Evolutionary conservation across 495 filamentous ascomycete species (phyloP).

Genomic region (Parachaetomium inaequale): DNA sequence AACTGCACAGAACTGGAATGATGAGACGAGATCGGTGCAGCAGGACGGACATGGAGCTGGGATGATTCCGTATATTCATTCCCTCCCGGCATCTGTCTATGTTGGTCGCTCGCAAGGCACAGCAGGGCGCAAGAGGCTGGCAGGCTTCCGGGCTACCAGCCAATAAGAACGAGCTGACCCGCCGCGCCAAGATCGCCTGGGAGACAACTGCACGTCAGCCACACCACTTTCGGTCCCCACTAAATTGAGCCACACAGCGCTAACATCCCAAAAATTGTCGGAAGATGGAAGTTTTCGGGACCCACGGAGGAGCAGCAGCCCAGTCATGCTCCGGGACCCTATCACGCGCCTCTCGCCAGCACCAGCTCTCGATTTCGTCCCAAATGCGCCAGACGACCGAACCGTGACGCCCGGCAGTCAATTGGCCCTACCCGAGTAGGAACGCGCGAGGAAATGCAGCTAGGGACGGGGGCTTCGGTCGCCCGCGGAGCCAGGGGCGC

Average conservation of each 20-base stretch:
- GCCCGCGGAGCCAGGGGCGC: constrained; percentile 32
- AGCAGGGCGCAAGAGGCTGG: too few species aligned
- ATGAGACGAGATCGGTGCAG: background rate
- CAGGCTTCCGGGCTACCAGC: background rate
- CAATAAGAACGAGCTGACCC: background rate
- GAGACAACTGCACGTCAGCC: constrained; percentile 10
- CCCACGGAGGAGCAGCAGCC: constrained; percentile 6
- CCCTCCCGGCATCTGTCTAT: too few species aligned
- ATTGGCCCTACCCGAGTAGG: constrained; percentile 29
- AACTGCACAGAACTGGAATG: background rate
- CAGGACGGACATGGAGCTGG: too few species aligned
- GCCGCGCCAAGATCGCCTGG: background rate
- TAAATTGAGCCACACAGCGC: background rate
- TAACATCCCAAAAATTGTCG: constrained; percentile 20
- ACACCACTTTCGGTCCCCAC: constrained; percentile 9
- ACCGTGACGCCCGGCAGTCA: constrained; percentile 24
- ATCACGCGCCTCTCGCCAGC: constrained; percentile 4
- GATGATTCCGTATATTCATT: too few species aligned
- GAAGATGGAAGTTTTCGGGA: constrained; percentile 33
- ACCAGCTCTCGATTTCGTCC: constrained; percentile 4
- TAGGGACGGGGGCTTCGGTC: constrained; percentile 39
- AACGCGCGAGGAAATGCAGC: constrained; percentile 35
- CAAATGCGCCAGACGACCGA: constrained; percentile 24
- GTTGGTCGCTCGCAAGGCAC: too few species aligned
- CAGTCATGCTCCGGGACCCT: background rate